Base-by-base conservation (phyloP, 1,284 basidiomycete genomes). In the Schizophyllum amplum region DNA sequence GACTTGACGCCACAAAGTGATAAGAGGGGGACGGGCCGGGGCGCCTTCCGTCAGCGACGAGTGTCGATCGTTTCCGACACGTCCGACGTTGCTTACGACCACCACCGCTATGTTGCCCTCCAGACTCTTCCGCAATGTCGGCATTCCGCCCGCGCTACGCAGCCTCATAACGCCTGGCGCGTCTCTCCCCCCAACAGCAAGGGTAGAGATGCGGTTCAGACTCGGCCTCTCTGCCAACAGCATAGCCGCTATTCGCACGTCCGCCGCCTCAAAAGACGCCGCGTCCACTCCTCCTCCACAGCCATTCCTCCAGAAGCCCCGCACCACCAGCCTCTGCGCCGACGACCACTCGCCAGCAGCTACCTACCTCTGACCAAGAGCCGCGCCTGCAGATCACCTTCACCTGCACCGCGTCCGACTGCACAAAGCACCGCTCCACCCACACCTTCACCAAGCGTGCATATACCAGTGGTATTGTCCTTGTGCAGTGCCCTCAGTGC, bases 401-500 rank as follows among this genome's bases (percentile, higher is more conserved):
- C 66, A 97, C 94, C 5, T 97, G 94, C 70, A 93, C 92, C 0
- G 93, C 84, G 1, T 65, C 77, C 17, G 79, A 79, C 1, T 98
- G 95, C 66, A 79, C 79, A 4, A 84, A 90, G 62, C 48, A 50
- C 48, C 85, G 95, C 1, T 94, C 90, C 7, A 86, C 91, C 9
- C 96, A 98, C 66, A 82, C 92, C 61, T 98, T 98, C 68, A 82
- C 89, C 9, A 90, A 86, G 68, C 79, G 84, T 33, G 83, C 90
- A 24, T 99, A 98, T 70, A 81, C 88, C 65, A 83, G 80, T 52
- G 96, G 96, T 0, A 89, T 98, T 56, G 95, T 98, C 1, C 76
- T 99, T 26, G 84, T 98, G 0, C 84, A 96, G 67, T 98, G 96
- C 72, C 94, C 95, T 1, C 82, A 82, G 17, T 98, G 96, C 72